A percentile compares a stretch with the other conserved stretches of the same genome.
Conservation (phyloP, 768 basidiomycete species). For the Leucocoprinus leucothites region DNA sequence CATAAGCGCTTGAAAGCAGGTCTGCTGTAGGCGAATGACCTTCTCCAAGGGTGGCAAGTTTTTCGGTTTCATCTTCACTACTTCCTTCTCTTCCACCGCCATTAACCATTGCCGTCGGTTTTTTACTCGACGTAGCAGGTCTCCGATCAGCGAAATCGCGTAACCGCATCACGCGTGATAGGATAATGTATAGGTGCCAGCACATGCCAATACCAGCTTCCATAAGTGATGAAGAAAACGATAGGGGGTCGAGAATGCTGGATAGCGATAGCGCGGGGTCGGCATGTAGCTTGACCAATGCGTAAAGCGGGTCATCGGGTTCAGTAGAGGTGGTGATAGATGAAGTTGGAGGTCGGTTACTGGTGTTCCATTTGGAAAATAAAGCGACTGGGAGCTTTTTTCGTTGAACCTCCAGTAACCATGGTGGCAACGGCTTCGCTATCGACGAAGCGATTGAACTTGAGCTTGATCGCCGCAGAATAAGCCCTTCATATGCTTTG, state of each 20-base stretch:
- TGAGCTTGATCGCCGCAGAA: slow-evolving; percentile 27
- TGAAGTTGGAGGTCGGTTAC: neutral
- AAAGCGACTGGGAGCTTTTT: slow-evolving; percentile 17
- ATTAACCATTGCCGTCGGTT: slow-evolving; percentile 24
- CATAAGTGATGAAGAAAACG: slow-evolving; percentile 70
- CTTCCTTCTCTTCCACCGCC: slow-evolving; percentile 18
- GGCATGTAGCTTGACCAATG: slow-evolving; percentile 75
- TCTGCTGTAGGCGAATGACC: slow-evolving; percentile 87
- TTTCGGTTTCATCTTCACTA: slow-evolving; percentile 30
- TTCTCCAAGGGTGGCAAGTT: slow-evolving; percentile 39
- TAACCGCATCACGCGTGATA: slow-evolving; percentile 78
- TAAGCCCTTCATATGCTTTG: slow-evolving; percentile 51
- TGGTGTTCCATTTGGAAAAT: slow-evolving; percentile 15
- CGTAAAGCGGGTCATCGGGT: slow-evolving; percentile 68
- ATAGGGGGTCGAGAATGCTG: slow-evolving; percentile 65
- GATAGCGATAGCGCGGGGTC: slow-evolving; percentile 71
- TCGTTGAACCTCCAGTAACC: slow-evolving; percentile 27
- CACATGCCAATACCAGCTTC: slow-evolving; percentile 69
- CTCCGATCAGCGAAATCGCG: slow-evolving; percentile 86
- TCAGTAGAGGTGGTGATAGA: neutral
- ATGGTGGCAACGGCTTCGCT: slow-evolving; percentile 24
- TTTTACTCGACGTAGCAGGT: slow-evolving; percentile 12
- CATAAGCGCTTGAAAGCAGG: slow-evolving; percentile 78
- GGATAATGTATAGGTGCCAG: slow-evolving; percentile 91
- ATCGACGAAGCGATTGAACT: slow-evolving; percentile 59